Conservation (phyloP, 1,139 yeast species). For the Kodamaea alishanica region DNA sequence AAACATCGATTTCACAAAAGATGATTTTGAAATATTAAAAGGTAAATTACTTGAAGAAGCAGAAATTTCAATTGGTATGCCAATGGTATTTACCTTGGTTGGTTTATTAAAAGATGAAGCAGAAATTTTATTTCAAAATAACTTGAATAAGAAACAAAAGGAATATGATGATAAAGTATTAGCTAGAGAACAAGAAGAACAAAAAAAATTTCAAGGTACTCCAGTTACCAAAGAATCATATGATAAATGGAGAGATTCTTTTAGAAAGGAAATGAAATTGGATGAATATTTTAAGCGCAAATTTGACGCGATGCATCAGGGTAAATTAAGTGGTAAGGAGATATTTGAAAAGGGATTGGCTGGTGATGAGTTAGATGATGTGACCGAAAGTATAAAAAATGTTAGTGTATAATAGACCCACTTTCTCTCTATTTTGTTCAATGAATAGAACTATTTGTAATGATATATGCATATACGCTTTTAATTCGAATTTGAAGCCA, state of each 20-base stretch:
- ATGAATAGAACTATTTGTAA: background rate
- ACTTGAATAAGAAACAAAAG: slow-evolving; percentile 54
- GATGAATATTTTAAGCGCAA: slow-evolving; percentile 50
- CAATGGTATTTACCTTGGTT: slow-evolving; percentile 76
- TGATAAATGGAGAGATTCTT: slow-evolving; percentile 62
- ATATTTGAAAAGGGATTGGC: slow-evolving; percentile 88
- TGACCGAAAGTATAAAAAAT: slow-evolving; percentile 21
- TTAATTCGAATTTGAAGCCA: too few relatives aligned
- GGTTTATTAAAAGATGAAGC: slow-evolving; percentile 77
- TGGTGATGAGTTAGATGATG: slow-evolving; percentile 40
- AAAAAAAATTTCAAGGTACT: slow-evolving; percentile 78
- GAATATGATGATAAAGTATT: slow-evolving; percentile 55
- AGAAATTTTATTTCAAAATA: slow-evolving; percentile 58
- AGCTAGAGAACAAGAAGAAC: slow-evolving; percentile 61
- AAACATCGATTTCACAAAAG: slow-evolving; percentile 45
- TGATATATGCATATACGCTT: background rate
- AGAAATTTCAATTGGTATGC: slow-evolving; percentile 77
- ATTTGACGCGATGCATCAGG: slow-evolving; percentile 58
- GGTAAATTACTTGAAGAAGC: slow-evolving; percentile 56
- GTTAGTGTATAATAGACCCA: slow-evolving; percentile 9
- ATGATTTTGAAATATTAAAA: slow-evolving; percentile 42
- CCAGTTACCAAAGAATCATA: slow-evolving; percentile 74
- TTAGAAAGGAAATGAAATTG: slow-evolving; percentile 56
- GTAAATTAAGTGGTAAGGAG: slow-evolving; percentile 81
- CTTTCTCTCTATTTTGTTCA: too few relatives aligned